A percentile compares a stretch with the other conserved stretches of the same genome.
phyloP scores from a whole-genome alignment of 805 yeast species.

The Nakazawaea ernobii region DNA sequence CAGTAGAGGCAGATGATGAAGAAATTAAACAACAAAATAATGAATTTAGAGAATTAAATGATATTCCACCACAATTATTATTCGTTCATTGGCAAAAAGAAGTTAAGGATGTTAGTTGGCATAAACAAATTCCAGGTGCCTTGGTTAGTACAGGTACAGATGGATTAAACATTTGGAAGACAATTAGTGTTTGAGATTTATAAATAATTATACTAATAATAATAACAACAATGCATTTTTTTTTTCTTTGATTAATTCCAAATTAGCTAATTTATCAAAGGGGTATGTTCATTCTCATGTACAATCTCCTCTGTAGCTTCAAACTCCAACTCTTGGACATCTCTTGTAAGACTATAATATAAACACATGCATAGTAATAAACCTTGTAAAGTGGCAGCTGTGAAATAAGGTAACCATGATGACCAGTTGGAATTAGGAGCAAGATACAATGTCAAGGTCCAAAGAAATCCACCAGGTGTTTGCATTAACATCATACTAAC shows the following conservation, averaged over 20 bases:
- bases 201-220: no score
- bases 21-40: conserved; percentile 83
- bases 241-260: no score
- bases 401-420: conserved; percentile 74
- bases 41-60: conserved; percentile 74
- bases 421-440: conserved; percentile 83
- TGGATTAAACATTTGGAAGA: conserved; percentile 93
- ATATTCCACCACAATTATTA: conserved; percentile 90
- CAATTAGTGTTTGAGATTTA: conserved; percentile 69
- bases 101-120: conserved; percentile 98
- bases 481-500: conserved; percentile 79
- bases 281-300: conserved; percentile 12
- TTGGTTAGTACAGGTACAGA: conserved; percentile 93
- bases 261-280: no score
- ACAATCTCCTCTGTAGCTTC: conserved; percentile 16
- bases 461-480: conserved; percentile 83
- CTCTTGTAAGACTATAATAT: conserved; percentile 31
- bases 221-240: neutral
- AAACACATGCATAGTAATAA: conserved; percentile 56
- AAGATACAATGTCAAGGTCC: conserved; percentile 65
- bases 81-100: conserved; percentile 98
- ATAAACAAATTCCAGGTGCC: conserved; percentile 93
- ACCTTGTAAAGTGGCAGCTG: conserved; percentile 67
- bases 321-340: conserved; percentile 17
- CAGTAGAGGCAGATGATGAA: conserved; percentile 98